These are phyloP conservation scores for Curvularia sp. DNA, from an alignment of 2,329 filamentous ascomycete genomes.

Conservation along the genomic window DNA sequence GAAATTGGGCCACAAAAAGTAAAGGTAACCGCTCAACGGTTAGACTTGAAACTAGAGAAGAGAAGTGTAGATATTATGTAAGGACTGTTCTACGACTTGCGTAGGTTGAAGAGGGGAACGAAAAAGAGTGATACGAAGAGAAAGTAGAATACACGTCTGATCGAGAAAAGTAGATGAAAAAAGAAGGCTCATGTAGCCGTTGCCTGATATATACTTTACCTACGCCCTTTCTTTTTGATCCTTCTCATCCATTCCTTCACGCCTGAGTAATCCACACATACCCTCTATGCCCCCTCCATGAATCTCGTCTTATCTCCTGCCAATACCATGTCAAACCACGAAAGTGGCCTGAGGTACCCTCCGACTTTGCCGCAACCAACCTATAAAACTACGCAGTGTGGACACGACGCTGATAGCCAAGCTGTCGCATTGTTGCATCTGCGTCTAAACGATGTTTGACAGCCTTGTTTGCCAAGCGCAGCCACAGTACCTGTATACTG, in stretches of 20 bases:
- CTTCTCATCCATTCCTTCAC: background rate
- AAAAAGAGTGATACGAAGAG: slow-evolving; percentile 28
- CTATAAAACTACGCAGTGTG: slow-evolving; percentile 23
- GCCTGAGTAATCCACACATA: slow-evolving; percentile 1
- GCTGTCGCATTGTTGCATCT: slow-evolving; percentile 21
- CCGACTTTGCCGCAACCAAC: slow-evolving; percentile 22
- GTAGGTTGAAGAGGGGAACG: slow-evolving; percentile 13
- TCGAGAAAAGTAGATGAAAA: background rate
- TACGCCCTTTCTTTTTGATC: background rate
- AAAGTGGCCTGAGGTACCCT: slow-evolving; percentile 11
- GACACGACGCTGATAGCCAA: slow-evolving; percentile 21
- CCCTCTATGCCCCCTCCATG: slow-evolving; percentile 12
- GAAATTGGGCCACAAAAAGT: slow-evolving; percentile 2
- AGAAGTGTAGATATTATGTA: slow-evolving; percentile 20
- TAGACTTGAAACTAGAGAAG: slow-evolving; percentile 6
- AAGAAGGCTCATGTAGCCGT: slow-evolving; percentile 6
- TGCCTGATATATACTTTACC: slow-evolving; percentile 1
- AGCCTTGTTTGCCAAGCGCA: slow-evolving; percentile 22
- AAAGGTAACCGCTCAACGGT: slow-evolving; percentile 39
- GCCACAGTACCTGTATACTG: slow-evolving; percentile 11
- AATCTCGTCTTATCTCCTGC: background rate
- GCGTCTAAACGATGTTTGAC: slow-evolving; percentile 20
- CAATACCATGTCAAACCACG: slow-evolving; percentile 9
- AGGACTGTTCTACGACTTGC: slow-evolving; percentile 37
- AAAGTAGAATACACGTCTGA: slow-evolving; percentile 7